Evolutionary conservation across 2,329 filamentous ascomycete species (phyloP).

Genomic region (Pyrenophora graminea): DNA sequence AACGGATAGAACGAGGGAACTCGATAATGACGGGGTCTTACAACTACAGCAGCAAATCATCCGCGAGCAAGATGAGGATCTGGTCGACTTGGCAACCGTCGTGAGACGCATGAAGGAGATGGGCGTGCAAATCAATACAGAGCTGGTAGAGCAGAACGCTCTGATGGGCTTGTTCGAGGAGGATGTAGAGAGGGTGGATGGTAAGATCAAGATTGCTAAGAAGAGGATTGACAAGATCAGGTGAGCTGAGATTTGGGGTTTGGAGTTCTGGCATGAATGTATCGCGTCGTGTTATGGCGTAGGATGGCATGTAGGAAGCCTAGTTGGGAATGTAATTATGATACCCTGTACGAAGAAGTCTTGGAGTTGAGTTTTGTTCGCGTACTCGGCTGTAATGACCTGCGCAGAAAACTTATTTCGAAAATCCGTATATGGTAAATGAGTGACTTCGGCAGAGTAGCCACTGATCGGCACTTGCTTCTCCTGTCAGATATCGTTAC

Average conservation of each 20-base stretch:
- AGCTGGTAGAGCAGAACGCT: constrained; percentile 73
- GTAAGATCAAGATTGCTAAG: constrained; percentile 76
- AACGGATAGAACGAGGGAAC: constrained; percentile 74
- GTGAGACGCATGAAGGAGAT: constrained; percentile 76
- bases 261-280: background rate
- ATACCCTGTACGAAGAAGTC: too few species aligned
- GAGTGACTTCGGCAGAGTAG: too few species aligned
- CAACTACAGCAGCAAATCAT: constrained; percentile 76
- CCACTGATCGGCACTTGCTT: too few species aligned
- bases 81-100: constrained; percentile 69
- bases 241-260: background rate
- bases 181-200: constrained; percentile 67
- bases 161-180: constrained; percentile 70
- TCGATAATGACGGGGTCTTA: constrained; percentile 75
- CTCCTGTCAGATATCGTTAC: too few species aligned
- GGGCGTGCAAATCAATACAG: constrained; percentile 74
- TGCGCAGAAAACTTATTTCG: too few species aligned
- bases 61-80: constrained; percentile 72
- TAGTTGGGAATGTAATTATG: too few species aligned
- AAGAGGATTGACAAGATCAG: constrained; percentile 69
- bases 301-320: too few species aligned
- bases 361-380: too few species aligned
- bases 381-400: too few species aligned
- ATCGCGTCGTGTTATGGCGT: too few species aligned
- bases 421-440: too few species aligned